Conservation (phyloP, 805 yeast species). For the Debaryomyces tyrocola region DNA sequence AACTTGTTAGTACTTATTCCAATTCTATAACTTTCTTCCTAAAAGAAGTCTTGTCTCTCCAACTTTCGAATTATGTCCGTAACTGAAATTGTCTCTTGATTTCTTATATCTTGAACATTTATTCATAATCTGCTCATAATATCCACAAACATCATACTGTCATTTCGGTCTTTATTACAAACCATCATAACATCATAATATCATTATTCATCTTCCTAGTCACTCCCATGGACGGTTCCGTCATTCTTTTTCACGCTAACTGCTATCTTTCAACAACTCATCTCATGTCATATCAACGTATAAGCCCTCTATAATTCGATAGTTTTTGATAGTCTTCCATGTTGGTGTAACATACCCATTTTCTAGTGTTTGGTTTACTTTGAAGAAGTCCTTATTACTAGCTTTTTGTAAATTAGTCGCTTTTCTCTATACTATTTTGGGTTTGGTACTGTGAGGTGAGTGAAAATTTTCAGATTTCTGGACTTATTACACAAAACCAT, state of each 20-base stretch:
- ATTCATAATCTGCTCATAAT: no score
- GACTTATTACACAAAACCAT: constrained; percentile 1
- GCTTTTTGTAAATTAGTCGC: background rate
- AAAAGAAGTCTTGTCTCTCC: background rate
- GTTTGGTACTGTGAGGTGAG: background rate
- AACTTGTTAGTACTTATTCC: constrained; percentile 10
- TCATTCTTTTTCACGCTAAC: background rate
- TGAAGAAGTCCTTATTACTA: constrained; percentile 3
- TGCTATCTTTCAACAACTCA: background rate
- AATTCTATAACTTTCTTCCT: background rate
- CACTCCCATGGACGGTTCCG: no score
- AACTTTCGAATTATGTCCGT: background rate
- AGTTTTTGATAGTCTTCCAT: no score
- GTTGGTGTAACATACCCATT: constrained; percentile 25
- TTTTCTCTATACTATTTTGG: constrained; percentile 4
- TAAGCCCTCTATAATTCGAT: background rate
- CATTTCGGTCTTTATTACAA: no score
- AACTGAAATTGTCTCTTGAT: constrained; percentile 5
- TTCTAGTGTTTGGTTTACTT: constrained; percentile 20
- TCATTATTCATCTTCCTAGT: no score
- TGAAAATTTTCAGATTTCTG: constrained; percentile 2
- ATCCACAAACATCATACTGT: no score
- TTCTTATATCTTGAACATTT: background rate
- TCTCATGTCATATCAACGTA: background rate
- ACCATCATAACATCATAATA: no score